Evolutionary conservation across 169 alveolate species (phyloP).

Genomic region (Theileria annulata): DNA sequence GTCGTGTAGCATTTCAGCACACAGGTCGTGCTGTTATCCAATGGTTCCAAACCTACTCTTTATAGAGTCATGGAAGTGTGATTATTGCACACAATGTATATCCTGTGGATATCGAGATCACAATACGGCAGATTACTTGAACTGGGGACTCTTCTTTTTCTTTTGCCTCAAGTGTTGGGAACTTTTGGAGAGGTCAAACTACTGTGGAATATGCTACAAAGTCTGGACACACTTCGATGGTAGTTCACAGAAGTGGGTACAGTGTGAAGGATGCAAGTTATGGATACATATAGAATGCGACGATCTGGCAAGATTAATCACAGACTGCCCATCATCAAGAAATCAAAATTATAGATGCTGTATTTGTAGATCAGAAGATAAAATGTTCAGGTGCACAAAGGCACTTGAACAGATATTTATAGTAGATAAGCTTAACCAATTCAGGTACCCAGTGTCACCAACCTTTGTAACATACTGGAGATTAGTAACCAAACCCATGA

Average conservation of each 20-base stretch:
- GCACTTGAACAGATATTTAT: constrained; percentile 68
- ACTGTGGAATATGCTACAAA: constrained; percentile 74
- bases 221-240: constrained; percentile 60
- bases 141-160: constrained; percentile 75
- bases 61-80: constrained; percentile 75
- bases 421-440: constrained; percentile 67
- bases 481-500: constrained; percentile 76
- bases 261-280: constrained; percentile 81
- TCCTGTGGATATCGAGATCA: constrained; percentile 74
- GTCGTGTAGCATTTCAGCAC: constrained; percentile 74
- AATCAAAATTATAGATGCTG: constrained; percentile 68
- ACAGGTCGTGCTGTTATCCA: constrained; percentile 79
- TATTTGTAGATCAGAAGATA: constrained; percentile 67
- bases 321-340: constrained; percentile 55
- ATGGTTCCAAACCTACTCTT: constrained; percentile 70
- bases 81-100: constrained; percentile 72
- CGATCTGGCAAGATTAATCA: constrained; percentile 60
- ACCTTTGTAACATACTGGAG: constrained; percentile 75
- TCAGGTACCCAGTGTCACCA: constrained; percentile 74
- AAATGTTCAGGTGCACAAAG: constrained; percentile 60
- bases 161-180: constrained; percentile 73
- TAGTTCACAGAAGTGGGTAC: constrained; percentile 66
- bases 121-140: constrained; percentile 68
- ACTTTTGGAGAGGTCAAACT: constrained; percentile 69
- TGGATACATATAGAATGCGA: constrained; percentile 84